Evolutionary conservation across 371 early-diverging fungal species (phyloP).

Genomic region (Circinella minor): DNA sequence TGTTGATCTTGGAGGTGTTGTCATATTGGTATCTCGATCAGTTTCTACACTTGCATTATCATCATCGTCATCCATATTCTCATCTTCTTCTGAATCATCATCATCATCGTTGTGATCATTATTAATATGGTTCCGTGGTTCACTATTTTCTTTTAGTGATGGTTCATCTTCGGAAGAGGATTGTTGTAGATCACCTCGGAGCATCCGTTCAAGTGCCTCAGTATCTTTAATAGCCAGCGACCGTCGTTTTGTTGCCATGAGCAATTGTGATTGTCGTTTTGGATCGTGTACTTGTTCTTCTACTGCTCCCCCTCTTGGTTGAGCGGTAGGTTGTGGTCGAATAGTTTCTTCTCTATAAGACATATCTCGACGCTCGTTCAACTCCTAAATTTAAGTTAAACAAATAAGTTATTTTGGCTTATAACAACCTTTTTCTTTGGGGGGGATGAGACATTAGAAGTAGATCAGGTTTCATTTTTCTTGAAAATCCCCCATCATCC

Average conservation of each 20-base stretch:
- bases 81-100: slow-evolving; percentile 14
- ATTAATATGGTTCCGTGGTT: too few relatives aligned
- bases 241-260: slow-evolving; percentile 55
- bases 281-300: slow-evolving; percentile 32
- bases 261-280: slow-evolving; percentile 50
- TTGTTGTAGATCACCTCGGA: slow-evolving; percentile 42
- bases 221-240: slow-evolving; percentile 53
- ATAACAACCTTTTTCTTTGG: too few relatives aligned
- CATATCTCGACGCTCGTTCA: slow-evolving; percentile 7
- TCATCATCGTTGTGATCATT: background rate
- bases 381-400: background rate
- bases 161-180: background rate
- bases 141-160: background rate
- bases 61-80: slow-evolving; percentile 18
- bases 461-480: too few relatives aligned
- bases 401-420: background rate
- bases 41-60: slow-evolving; percentile 18
- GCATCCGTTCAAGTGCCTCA: slow-evolving; percentile 46
- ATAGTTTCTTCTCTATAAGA: background rate
- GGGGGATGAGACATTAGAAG: too few relatives aligned
- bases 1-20: slow-evolving; percentile 21
- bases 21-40: slow-evolving; percentile 25
- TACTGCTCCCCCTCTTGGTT: slow-evolving; percentile 4
- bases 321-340: background rate
- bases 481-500: background rate